These are phyloP conservation scores for Coemansia linderi DNA, from an alignment of 371 early-diverging fungal genomes.

Conservation along the genomic window DNA sequence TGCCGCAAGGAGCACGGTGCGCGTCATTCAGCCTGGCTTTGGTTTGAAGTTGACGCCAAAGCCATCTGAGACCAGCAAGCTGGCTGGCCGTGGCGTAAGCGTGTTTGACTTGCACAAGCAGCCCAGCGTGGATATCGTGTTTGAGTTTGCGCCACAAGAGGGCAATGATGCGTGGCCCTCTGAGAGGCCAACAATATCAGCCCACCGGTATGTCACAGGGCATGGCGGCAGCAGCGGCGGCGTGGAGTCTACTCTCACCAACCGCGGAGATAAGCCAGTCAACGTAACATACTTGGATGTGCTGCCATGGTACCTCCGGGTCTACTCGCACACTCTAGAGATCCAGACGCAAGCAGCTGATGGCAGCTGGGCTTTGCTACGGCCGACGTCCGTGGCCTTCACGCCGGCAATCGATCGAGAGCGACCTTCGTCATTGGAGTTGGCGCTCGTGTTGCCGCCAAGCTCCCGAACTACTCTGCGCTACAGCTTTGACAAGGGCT, in stretches of 20 bases:
- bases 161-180: neutral
- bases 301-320: conserved; percentile 89
- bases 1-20: conserved; percentile 39
- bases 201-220: conserved; percentile 78
- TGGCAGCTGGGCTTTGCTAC: conserved; percentile 9
- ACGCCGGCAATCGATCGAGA: conserved; percentile 78
- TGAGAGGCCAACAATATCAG: conserved; percentile 59
- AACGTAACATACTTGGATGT: conserved; percentile 72
- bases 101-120: conserved; percentile 27
- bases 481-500: conserved; percentile 84
- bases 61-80: conserved; percentile 2
- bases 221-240: conserved; percentile 87
- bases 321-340: conserved; percentile 84
- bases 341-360: conserved; percentile 35
- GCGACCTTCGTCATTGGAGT: conserved; percentile 80
- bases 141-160: conserved; percentile 6
- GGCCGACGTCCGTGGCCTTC: conserved; percentile 57
- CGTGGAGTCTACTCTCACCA: conserved; percentile 70
- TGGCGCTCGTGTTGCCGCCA: conserved; percentile 69
- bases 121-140: conserved; percentile 11
- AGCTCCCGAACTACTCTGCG: conserved; percentile 66
- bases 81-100: conserved; percentile 5
- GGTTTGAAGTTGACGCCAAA: conserved; percentile 14
- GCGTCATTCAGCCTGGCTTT: conserved; percentile 14
- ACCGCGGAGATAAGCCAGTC: conserved; percentile 58